Evolutionary conservation across 371 early-diverging fungal genomes (phyloP).

Genomic region (Mucor plumbeus): DNA sequence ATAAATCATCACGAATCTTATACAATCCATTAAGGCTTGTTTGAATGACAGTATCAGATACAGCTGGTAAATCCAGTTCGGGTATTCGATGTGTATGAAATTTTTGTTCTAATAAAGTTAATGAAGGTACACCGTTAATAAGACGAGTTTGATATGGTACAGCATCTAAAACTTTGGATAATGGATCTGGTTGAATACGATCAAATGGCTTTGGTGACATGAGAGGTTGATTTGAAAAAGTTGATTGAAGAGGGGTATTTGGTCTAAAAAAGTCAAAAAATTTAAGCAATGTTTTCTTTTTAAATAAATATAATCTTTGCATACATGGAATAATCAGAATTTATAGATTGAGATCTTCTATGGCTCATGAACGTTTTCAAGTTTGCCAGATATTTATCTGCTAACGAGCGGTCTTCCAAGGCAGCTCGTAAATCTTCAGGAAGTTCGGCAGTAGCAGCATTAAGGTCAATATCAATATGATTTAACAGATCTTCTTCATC

Average conservation of each 20-base stretch:
- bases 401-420: conserved; percentile 55
- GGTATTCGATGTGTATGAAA: conserved; percentile 66
- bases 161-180: conserved; percentile 46
- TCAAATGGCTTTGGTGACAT: conserved; percentile 37
- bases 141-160: conserved; percentile 53
- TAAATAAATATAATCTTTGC: background rate
- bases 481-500: conserved; percentile 42
- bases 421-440: conserved; percentile 60
- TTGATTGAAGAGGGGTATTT: conserved; percentile 45
- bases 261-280: conserved; percentile 28
- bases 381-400: conserved; percentile 55
- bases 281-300: background rate
- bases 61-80: conserved; percentile 68
- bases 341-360: conserved; percentile 48
- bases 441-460: conserved; percentile 52
- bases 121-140: conserved; percentile 62
- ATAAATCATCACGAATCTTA: conserved; percentile 61
- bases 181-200: conserved; percentile 39
- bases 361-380: conserved; percentile 56
- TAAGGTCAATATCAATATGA: conserved; percentile 45
- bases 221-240: conserved; percentile 40
- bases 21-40: conserved; percentile 68
- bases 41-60: conserved; percentile 64
- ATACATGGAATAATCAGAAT: conserved; percentile 52
- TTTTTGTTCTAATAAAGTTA: conserved; percentile 61